Evolutionary conservation across 1,284 basidiomycete genomes (phyloP), one percentile per base, ranked within the genome.

Genomic region (Malassezia arunalokei): DNA sequence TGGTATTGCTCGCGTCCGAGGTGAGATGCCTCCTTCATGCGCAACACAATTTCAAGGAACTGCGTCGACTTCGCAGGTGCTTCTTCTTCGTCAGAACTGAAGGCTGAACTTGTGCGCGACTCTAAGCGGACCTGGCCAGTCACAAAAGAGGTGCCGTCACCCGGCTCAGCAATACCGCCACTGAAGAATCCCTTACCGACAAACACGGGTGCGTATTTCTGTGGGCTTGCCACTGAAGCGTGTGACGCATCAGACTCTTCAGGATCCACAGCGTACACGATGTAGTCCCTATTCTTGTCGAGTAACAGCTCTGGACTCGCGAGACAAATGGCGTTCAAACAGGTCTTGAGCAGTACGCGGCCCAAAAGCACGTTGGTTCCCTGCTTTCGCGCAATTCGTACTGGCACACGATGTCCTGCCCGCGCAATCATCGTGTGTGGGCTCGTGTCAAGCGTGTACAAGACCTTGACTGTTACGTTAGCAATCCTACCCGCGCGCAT

Each of bases 191-290:
- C 67, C 43, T 70, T 71, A 39, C 69, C 69, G 29, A 67, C 66
- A 12, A 70, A 51, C 43, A 70, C 60, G 12, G 46, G 48, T 24
- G 46, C 11, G 2, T 52, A 30, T 39, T 60, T 60, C 43, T 47
- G 56, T 1, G 61, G 48, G 43, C 59, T 57, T 38, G 57, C 44
- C 9, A 12, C 37, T 24, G 33, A 38, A 29, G 38, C 41, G 40
- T 5, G 58, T 46, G 8, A 59, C 56, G 17, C 62, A 63, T 17
- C 57, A 2, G 66, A 62, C 54, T 72, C 69, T 24, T 65, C 61
- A 4, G 68, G 68, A 39, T 72, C 69, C 44, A 69, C 62, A n/a
- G 66, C 69, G 43, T 72, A 72, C 46, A 72, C 65, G 50, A 65
- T 68, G 49, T 63, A 72, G 54, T 72, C 69, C 31, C 49, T 49